Percentiles rank a stretch among this genome's conserved stretches.
phyloP scores from a whole-genome alignment of 805 yeast species.

The Ogataea zsoltii region DNA sequence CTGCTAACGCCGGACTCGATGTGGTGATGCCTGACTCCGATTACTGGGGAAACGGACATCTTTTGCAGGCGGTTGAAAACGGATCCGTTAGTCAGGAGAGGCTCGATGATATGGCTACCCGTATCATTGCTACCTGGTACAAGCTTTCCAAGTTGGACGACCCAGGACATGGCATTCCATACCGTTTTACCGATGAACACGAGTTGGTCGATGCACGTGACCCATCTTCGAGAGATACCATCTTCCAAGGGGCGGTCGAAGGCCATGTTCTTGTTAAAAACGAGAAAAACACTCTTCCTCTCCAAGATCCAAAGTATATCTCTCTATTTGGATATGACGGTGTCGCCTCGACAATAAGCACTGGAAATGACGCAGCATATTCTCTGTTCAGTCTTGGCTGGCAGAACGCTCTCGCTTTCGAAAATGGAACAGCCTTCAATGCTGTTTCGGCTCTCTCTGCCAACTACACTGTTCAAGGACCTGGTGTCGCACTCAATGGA shows the following conservation, averaged over 20 bases:
- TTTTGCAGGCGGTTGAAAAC: slow-evolving; percentile 56
- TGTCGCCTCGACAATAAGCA: slow-evolving; percentile 3
- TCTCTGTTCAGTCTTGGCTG: slow-evolving; percentile 12
- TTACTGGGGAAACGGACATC: slow-evolving; percentile 51
- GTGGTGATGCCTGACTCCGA: slow-evolving; percentile 62
- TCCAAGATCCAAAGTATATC: slow-evolving; percentile 51
- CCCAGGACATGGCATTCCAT: slow-evolving; percentile 44
- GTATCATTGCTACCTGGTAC: slow-evolving; percentile 59
- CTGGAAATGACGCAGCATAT: background rate
- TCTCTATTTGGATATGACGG: slow-evolving; percentile 20
- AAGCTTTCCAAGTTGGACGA: slow-evolving; percentile 39
- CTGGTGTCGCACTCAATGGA: slow-evolving; percentile 42
- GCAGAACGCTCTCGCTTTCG: slow-evolving; percentile 6
- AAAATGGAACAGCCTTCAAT: slow-evolving; percentile 12
- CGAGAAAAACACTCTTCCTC: slow-evolving; percentile 51
- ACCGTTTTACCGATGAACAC: slow-evolving; percentile 53
- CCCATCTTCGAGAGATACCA: slow-evolving; percentile 46
- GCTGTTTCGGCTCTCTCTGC: background rate
- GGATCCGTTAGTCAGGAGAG: slow-evolving; percentile 53
- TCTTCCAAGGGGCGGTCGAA: slow-evolving; percentile 56
- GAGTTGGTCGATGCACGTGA: slow-evolving; percentile 56
- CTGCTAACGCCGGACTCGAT: slow-evolving; percentile 60
- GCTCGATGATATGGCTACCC: slow-evolving; percentile 60
- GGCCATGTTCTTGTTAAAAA: slow-evolving; percentile 59
- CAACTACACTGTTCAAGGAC: slow-evolving; percentile 3